Conservation (phyloP, 2,329 filamentous ascomycete species). For the Emmonsia crescens region DNA sequence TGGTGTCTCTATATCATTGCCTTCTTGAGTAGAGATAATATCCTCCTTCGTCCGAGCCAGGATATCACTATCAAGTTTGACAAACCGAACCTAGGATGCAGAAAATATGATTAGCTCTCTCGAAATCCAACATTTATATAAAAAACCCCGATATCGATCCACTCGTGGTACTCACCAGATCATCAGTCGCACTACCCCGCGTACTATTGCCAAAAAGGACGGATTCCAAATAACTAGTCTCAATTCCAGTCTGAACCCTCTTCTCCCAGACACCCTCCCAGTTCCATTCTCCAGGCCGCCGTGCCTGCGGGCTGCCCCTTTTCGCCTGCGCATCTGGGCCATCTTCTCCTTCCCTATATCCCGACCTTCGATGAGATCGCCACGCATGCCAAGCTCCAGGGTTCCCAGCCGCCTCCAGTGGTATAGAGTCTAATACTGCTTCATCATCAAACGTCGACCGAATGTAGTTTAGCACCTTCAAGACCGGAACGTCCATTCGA, state of each 20-base stretch:
- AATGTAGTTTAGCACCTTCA: constrained; percentile 69
- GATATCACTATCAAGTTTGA: constrained; percentile 25
- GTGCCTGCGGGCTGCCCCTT: constrained; percentile 36
- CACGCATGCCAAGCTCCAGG: constrained; percentile 91
- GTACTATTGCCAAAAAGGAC: constrained; percentile 61
- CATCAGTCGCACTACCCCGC: constrained; percentile 46
- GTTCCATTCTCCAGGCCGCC: constrained; percentile 78
- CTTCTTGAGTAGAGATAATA: constrained; percentile 21
- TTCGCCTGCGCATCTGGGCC: constrained; percentile 22
- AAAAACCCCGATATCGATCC: neutral
- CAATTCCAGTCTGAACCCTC: constrained; percentile 68
- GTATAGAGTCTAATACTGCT: constrained; percentile 63
- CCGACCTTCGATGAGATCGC: constrained; percentile 55
- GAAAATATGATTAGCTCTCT: constrained; percentile 3
- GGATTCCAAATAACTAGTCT: constrained; percentile 64
- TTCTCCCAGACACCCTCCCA: constrained; percentile 98
- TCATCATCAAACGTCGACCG: constrained; percentile 71
- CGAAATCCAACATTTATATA: neutral
- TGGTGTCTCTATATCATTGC: neutral
- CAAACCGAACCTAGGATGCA: constrained; percentile 29
- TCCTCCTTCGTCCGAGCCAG: constrained; percentile 27
- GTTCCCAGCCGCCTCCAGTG: constrained; percentile 74
- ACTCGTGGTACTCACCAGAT: constrained; percentile 51
- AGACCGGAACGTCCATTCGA: constrained; percentile 41
- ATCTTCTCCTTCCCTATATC: constrained; percentile 14